Conservation (phyloP, 106 monocot species). For the Dendrobium huoshanense region DNA sequence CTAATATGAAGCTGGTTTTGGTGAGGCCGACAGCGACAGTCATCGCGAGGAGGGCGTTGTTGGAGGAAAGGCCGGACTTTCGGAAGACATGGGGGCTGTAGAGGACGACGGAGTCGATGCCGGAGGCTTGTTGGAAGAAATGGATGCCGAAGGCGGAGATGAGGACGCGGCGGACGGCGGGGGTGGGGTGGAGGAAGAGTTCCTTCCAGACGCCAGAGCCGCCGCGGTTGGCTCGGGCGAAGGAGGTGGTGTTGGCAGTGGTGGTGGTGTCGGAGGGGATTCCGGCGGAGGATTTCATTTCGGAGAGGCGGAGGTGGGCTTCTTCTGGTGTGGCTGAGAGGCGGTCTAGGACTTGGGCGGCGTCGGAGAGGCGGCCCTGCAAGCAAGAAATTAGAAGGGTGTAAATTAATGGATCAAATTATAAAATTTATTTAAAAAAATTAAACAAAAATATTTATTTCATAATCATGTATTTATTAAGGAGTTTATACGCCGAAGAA, state of each 20-base stretch:
- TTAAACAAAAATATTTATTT: too few relatives aligned
- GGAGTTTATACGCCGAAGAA: too few relatives aligned
- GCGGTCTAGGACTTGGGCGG: conserved; percentile 29
- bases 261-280: conserved; percentile 18
- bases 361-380: conserved; percentile 44
- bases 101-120: conserved; percentile 81
- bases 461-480: too few relatives aligned
- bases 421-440: too few relatives aligned
- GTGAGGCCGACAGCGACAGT: conserved; percentile 68
- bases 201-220: conserved; percentile 61
- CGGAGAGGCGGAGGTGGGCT: conserved; percentile 26
- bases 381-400: background rate
- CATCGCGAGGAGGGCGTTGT: conserved; percentile 27
- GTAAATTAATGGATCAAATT: too few relatives aligned
- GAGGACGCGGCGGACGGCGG: conserved; percentile 48
- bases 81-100: conserved; percentile 67
- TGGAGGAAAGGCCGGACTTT: conserved; percentile 38
- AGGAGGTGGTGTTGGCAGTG: background rate
- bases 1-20: conserved; percentile 59
- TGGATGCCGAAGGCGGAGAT: conserved; percentile 57
- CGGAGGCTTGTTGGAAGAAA: conserved; percentile 83
- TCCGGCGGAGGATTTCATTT: conserved; percentile 39
- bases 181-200: conserved; percentile 50
- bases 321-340: conserved; percentile 35
- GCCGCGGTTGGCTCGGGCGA: conserved; percentile 13